These are phyloP conservation scores for Miscanthus lutarioriparius DNA, from an alignment of 176 grass and related monocot genomes.

Conservation along the genomic window DNA sequence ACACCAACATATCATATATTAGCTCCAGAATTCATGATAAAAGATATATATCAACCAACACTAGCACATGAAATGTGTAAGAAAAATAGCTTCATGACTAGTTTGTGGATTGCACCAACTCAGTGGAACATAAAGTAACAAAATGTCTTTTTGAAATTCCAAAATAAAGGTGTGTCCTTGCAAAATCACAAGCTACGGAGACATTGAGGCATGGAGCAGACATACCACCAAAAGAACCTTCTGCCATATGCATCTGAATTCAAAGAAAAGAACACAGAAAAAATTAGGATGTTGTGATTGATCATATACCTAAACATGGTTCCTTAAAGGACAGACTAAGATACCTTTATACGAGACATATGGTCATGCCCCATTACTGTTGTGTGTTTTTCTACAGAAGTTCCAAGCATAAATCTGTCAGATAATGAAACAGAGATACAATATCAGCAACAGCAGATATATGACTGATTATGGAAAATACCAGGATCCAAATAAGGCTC, in stretches of 20 bases:
- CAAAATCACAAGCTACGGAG: slow-evolving; percentile 17
- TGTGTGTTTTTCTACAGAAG: slow-evolving; percentile 27
- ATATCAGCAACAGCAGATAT: slow-evolving; percentile 4
- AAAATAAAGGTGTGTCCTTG: not conserved
- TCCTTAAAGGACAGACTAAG: not conserved
- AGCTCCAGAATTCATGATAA: not conserved
- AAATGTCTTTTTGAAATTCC: not conserved
- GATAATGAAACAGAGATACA: not conserved
- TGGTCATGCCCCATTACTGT: slow-evolving; percentile 29
- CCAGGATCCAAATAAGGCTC: slow-evolving; percentile 31
- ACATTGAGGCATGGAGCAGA: slow-evolving; percentile 6
- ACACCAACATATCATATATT: slow-evolving; percentile 11
- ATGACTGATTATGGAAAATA: slow-evolving; percentile 16
- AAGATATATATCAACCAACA: not conserved
- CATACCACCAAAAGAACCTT: slow-evolving; percentile 44
- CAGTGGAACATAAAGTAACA: not conserved
- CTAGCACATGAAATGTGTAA: not conserved
- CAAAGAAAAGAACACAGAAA: not conserved
- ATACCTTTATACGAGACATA: slow-evolving; percentile 44
- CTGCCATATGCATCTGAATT: slow-evolving; percentile 36
- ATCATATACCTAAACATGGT: slow-evolving; percentile 1
- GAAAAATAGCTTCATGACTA: slow-evolving; percentile 16
- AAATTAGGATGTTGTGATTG: slow-evolving; percentile 15
- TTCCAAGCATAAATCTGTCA: slow-evolving; percentile 31
- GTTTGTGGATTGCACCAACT: not conserved